phyloP scores from a whole-genome alignment of 306 rosid genomes.

The Trifolium fragiferum region DNA sequence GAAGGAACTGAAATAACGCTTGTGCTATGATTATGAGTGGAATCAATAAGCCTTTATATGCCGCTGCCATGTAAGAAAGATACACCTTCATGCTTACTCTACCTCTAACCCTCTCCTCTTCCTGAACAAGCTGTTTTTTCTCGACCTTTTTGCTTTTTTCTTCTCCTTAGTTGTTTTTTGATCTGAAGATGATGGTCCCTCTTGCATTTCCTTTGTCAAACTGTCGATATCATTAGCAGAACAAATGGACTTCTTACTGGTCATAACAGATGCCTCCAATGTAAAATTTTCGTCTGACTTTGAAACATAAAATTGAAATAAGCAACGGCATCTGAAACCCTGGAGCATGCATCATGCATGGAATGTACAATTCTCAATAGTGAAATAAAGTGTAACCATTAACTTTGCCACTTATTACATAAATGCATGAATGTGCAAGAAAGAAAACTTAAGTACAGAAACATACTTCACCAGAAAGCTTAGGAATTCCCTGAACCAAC shows the following conservation, averaged over 20 bases:
- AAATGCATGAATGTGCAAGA: conserved; percentile 35
- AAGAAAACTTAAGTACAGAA: conserved; percentile 37
- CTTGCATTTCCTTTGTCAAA: conserved; percentile 90
- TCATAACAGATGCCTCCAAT: conserved; percentile 53
- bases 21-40: conserved; percentile 92
- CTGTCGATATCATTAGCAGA: conserved; percentile 62
- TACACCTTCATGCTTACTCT: conserved; percentile 99
- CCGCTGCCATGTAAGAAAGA: conserved; percentile 97
- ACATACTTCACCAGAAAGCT: conserved; percentile 93
- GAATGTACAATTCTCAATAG: conserved; percentile 7
- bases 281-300: conserved; percentile 62
- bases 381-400: conserved; percentile 27
- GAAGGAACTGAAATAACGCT: conserved; percentile 91
- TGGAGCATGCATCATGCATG: conserved; percentile 21
- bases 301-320: background rate
- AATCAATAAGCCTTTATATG: conserved; percentile 87
- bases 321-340: conserved; percentile 17
- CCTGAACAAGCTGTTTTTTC: conserved; percentile 98
- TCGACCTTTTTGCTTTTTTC: conserved; percentile 82
- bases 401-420: conserved; percentile 35
- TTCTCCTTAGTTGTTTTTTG: conserved; percentile 82
- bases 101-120: conserved; percentile 99
- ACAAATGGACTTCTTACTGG: conserved; percentile 54
- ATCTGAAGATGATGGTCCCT: conserved; percentile 73
- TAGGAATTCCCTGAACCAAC: conserved; percentile 97